These are phyloP conservation scores for Byssoonygena ceratinophila DNA, from an alignment of 2,329 filamentous ascomycete species.

Conservation along the genomic window DNA sequence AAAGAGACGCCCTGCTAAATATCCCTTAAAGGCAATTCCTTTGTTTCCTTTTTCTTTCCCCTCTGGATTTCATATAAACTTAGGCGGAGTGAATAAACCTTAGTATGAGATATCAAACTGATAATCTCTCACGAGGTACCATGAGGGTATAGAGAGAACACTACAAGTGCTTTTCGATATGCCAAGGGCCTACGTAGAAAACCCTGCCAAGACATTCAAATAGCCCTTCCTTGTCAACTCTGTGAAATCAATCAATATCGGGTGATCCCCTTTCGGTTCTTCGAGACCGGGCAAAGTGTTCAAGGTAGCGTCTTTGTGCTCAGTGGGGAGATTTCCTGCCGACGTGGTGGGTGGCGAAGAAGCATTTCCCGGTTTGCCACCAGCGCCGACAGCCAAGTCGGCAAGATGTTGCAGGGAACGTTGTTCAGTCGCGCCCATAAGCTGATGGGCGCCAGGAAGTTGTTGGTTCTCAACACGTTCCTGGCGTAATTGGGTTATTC, in stretches of 20 bases:
- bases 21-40: not conserved
- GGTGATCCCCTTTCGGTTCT: conserved; percentile 19
- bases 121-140: not conserved
- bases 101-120: not conserved
- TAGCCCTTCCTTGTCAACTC: conserved; percentile 35
- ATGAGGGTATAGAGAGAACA: not conserved
- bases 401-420: conserved; percentile 37
- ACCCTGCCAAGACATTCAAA: conserved; percentile 30
- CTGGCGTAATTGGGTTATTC: conserved; percentile 25
- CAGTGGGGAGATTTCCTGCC: conserved; percentile 6
- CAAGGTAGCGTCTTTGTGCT: conserved; percentile 13
- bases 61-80: not conserved
- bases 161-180: not conserved
- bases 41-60: not conserved
- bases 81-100: not conserved
- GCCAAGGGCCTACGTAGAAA: not conserved
- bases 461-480: conserved; percentile 23
- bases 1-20: conserved; percentile 1
- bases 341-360: conserved; percentile 10
- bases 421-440: conserved; percentile 35
- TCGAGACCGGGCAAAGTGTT: conserved; percentile 1
- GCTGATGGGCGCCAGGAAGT: conserved; percentile 21
- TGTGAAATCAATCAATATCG: conserved; percentile 32
- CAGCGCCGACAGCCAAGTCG: conserved; percentile 36
- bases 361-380: conserved; percentile 24